Evolutionary conservation across 2,329 filamentous ascomycete genomes (phyloP), one percentile per base, ranked within the genome.

Genomic region (Aspergillus quadricinctus): DNA sequence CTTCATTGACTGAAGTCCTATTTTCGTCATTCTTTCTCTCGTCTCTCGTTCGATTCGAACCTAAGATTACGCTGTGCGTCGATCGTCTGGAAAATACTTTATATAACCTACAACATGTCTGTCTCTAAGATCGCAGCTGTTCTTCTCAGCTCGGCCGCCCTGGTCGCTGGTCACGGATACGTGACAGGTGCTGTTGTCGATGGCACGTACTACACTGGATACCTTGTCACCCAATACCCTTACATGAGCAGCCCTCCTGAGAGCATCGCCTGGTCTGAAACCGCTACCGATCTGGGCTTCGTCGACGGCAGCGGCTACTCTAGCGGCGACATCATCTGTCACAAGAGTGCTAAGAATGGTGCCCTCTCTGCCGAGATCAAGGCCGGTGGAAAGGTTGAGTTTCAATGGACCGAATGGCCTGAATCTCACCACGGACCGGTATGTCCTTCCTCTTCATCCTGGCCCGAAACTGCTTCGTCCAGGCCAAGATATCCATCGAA

Each of bases 361-460:
- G 64, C 72, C 17, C 74, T 78, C 56, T 76, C 78, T 59, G 83
- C 81, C 19, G 74, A 79, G n/a, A 80, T 88, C 40, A 75, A 78
- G n/a, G 87, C 86, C 14, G 87, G 87, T 59, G 76, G 77, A 60
- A 77, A 76, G 8, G 69, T 89, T 62, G 75, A 81, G 57, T 72
- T 89, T 50, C 78, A 83, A 64, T 89, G 86, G 87, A 82, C 78
- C 56, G 75, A 76, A 17, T 89, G 87, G 87, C 86, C 86, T n/a
- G 76, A 81, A 9, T 81, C 78, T 54, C 83, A 89, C 75, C 78
- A 85, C 61, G 84, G 84, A 2, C 85, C 86, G 11, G 31, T 37
- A 37, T 37, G 31, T 35, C 31, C 23, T 23, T 35, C 31, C 23
- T 23, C 23, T 23, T 23, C 23, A 23, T 23, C 23, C 23, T 23